phyloP scores from a whole-genome alignment of 306 rosid species.

The Fragaria nilgerrensis region DNA sequence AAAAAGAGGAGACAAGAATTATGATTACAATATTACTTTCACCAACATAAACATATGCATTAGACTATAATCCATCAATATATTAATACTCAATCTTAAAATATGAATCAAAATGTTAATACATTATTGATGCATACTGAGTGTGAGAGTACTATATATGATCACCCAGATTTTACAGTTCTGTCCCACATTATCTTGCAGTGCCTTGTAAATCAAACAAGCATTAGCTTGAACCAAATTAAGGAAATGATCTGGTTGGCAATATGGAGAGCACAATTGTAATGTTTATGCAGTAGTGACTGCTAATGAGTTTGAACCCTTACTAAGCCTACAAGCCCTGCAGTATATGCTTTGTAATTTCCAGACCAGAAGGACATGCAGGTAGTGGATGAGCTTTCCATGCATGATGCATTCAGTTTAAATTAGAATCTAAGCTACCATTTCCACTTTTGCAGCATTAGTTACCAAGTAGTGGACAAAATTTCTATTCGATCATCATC shows the following conservation, averaged over 20 bases:
- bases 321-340: slow-evolving; percentile 50
- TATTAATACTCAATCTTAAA: slow-evolving; percentile 3
- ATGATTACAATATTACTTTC: slow-evolving; percentile 43
- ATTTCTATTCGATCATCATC: slow-evolving; percentile 7
- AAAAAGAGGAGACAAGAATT: slow-evolving; percentile 38
- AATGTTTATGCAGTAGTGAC: slow-evolving; percentile 23
- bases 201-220: slow-evolving; percentile 35
- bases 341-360: slow-evolving; percentile 37
- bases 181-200: slow-evolving; percentile 48
- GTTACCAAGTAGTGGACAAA: slow-evolving; percentile 14
- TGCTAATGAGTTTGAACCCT: slow-evolving; percentile 45
- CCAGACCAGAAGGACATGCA: slow-evolving; percentile 26
- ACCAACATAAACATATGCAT: slow-evolving; percentile 37
- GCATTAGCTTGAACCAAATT: slow-evolving; percentile 22
- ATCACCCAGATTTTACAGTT: slow-evolving; percentile 7
- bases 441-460: slow-evolving; percentile 5
- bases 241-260: slow-evolving; percentile 55
- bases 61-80: slow-evolving; percentile 20
- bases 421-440: slow-evolving; percentile 29
- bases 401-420: slow-evolving; percentile 22
- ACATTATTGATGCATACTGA: not conserved
- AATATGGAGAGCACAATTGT: slow-evolving; percentile 46
- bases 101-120: not conserved
- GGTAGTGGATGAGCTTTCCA: slow-evolving; percentile 25
- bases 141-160: slow-evolving; percentile 1